Conservation (phyloP, 2,329 filamentous ascomycete species). For the Kalaharituber pfeilii region DNA sequence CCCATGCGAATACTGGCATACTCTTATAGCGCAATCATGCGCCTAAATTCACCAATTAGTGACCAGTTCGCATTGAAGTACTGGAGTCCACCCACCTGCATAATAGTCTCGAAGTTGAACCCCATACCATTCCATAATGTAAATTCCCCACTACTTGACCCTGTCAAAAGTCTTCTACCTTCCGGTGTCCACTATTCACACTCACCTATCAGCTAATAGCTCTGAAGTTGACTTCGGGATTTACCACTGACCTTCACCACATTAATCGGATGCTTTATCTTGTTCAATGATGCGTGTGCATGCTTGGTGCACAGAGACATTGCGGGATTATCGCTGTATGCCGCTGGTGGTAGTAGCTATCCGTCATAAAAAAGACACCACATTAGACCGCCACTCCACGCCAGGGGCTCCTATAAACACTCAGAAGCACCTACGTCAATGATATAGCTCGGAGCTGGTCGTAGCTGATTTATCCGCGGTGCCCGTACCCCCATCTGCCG, state of each 20-base stretch:
- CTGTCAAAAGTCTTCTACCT: constrained; percentile 75
- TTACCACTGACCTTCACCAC: constrained; percentile 42
- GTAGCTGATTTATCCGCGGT: constrained; percentile 50
- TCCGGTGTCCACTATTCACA: constrained; percentile 73
- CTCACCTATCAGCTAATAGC: neutral
- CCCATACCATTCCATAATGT: constrained; percentile 97
- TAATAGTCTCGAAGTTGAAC: constrained; percentile 99
- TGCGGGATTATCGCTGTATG: constrained; percentile 53
- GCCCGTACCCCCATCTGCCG: constrained; percentile 60
- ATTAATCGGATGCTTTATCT: constrained; percentile 93
- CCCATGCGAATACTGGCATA: constrained; percentile 76
- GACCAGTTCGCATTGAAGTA: neutral
- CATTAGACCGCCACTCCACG: constrained; percentile 11
- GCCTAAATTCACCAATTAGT: constrained; percentile 32
- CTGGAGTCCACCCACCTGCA: constrained; percentile 42
- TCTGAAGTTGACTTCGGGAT: neutral
- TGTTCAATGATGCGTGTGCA: constrained; percentile 94
- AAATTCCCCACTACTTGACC: constrained; percentile 91
- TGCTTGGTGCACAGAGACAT: constrained; percentile 90
- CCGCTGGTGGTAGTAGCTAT: constrained; percentile 73
- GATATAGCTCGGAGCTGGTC: constrained; percentile 76
- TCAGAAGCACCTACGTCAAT: constrained; percentile 50
- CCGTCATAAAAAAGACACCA: constrained; percentile 1
- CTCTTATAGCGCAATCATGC: constrained; percentile 73
- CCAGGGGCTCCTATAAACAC: constrained; percentile 2